These are phyloP conservation scores for Phyllosticta citrichinensis DNA, from an alignment of 2,329 filamentous ascomycete genomes.

Conservation along the genomic window DNA sequence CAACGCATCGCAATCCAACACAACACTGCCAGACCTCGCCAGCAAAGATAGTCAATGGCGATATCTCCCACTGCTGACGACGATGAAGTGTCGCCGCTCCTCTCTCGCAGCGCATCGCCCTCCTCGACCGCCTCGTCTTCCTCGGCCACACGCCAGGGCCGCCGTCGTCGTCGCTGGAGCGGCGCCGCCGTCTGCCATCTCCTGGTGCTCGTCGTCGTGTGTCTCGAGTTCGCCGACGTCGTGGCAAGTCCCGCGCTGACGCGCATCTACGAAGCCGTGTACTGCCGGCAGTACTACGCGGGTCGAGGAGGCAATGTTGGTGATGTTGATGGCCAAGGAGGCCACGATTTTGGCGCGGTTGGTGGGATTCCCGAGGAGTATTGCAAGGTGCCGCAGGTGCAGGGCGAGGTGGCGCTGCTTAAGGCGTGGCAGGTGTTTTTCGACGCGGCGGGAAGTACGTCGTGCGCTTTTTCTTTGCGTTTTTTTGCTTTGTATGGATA, in stretches of 20 bases:
- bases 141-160: not conserved
- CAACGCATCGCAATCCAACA: not conserved
- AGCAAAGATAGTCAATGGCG: not conserved
- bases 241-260: conserved; percentile 33
- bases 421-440: conserved; percentile 38
- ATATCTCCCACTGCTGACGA: not conserved
- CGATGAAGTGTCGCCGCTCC: conserved; percentile 1
- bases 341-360: not conserved
- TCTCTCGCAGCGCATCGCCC: not conserved
- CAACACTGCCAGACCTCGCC: too few species aligned
- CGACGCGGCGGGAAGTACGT: conserved; percentile 37
- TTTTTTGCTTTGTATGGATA: not conserved
- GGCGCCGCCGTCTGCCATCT: conserved; percentile 13
- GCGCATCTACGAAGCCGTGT: conserved; percentile 44
- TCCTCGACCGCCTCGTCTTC: not conserved
- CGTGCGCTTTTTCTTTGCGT: not conserved
- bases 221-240: conserved; percentile 35
- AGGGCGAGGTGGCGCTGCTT: conserved; percentile 43
- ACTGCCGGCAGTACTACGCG: conserved; percentile 42
- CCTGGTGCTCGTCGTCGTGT: conserved; percentile 31
- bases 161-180: not conserved
- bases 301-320: conserved; percentile 23
- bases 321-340: conserved; percentile 13
- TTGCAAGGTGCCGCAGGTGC: conserved; percentile 43
- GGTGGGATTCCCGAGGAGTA: conserved; percentile 27